Evolutionary conservation across 306 rosid species (phyloP), one percentile per base, ranked within the genome.

Genomic region (Crotalaria pallida): DNA sequence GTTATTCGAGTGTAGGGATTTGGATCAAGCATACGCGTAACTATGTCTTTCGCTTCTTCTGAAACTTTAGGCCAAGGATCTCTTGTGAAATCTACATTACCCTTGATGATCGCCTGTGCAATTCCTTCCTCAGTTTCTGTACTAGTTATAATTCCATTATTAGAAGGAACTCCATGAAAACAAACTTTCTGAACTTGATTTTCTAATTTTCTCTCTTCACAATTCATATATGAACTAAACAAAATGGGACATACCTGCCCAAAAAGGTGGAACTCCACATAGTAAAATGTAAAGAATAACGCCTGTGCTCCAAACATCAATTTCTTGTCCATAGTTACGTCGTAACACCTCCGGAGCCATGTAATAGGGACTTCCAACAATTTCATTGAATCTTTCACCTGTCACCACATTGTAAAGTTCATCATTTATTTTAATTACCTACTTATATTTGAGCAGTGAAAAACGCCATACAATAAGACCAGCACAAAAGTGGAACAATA

Each of bases 321-420:
- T 72, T 78, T 90, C 96, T n/a, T 81, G 88, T 31, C 96, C 96
- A 19, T 90, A 94, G 79, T 89, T 87, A 10, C 96, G 88, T 72
- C 95, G 84, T 16, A 94, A 71, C 2, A 94, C 97, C 77, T 94
- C 98, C 0, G 98, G 98, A 72, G 98, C 98, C 98, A 94, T 94
- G 85, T 94, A 94, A 83, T 94, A 94, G 41, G 98, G 98, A 71
- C 98, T 94, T 76, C 98, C 98, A 52, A 94, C 98, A 65, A 94
- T 90, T 79, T 94, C 97, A 76, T 44, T 67, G 78, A 90, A 94
- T 80, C 88, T 79, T 84, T 94, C 90, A 10, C 92, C 98, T 94
- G 85, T 57, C 43, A 68, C 45, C 62, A 40, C 40, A 59, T 52
- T 17, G 27, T 13, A 27, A 50, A 33, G 58, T 64, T 41, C 3